Evolutionary conservation across 768 basidiomycete genomes (phyloP), one percentile per base, ranked within the genome.

Genomic region (Xanthoconium purpureum): DNA sequence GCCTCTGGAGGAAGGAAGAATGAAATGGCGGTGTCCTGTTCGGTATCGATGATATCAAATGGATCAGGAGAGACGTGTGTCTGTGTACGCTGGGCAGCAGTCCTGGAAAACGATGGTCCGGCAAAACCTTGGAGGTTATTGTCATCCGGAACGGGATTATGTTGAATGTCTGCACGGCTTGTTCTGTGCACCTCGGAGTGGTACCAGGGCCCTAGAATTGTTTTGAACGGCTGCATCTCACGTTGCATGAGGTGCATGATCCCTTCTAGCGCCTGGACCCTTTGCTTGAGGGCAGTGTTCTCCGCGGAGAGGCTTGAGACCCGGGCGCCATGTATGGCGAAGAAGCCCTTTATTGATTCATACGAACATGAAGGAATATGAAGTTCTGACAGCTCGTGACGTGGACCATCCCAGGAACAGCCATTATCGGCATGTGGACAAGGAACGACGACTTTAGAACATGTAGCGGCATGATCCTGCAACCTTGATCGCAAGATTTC

Each of bases 131-230:
- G 61, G 36, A 53, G 35, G 38, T 46, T 54, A 13, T 17, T 38
- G 17, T 61, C 57, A 33, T 65, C 60, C 14, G 59, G 30, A 47
- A 42, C 51, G 12, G 56, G 64, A 43, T 33, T 40, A 15, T 45
- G 50, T 24, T 29, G 66, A n/a, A 15, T 32, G 42, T 61, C 60
- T 18, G 52, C 49, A 56, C 39, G 64, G 49, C 37, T 57, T 50
- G 59, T 55, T 48, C 63, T 67, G 42, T 61, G 67, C 62, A 32
- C 75, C 24, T 71, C 76, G 24, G 75, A 68, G 24, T 73, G 67
- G 63, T 77, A 83, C 85, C 85, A 87, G 0, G 84, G 89, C 0
- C 88, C 88, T 15, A 94, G 69, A 6, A 79, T 81, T n/a, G 63
- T 71, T 64, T 79, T 82, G 33, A 84, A 75, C 9, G 72, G 71